Percentiles rank a stretch among this genome's conserved stretches.
Evolutionary conservation across 169 alveolate species (phyloP).

Genomic region (Amoebophrya sp.): DNA sequence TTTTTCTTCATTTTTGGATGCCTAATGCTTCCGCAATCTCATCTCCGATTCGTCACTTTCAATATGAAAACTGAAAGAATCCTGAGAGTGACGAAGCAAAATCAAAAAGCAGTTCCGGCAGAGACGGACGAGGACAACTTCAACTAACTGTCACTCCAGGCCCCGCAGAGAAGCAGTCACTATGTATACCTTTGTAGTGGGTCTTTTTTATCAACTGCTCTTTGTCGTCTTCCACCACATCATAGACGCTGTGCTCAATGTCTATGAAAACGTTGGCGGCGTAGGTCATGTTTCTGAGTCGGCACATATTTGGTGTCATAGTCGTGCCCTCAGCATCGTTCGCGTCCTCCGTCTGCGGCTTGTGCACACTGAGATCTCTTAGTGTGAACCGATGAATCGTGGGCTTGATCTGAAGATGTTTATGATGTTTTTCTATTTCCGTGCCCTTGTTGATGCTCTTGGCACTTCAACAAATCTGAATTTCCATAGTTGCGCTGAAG

Average conservation of each 20-base stretch:
- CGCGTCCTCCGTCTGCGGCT: conserved; percentile 79
- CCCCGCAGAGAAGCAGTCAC: not conserved
- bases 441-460: too few species aligned
- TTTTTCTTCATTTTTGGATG: too few species aligned
- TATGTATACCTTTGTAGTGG: conserved; percentile 50
- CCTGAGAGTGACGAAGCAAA: too few species aligned
- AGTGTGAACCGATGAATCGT: conserved; percentile 54
- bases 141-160: too few species aligned
- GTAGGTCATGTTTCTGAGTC: conserved; percentile 87
- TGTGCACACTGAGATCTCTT: conserved; percentile 76
- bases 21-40: too few species aligned
- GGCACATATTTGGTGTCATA: conserved; percentile 91
- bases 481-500: too few species aligned
- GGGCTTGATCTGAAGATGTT: conserved; percentile 21
- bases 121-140: too few species aligned
- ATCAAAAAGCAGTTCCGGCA: too few species aligned
- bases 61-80: too few species aligned
- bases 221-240: conserved; percentile 50
- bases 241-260: conserved; percentile 65
- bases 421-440: too few species aligned
- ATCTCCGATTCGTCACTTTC: too few species aligned
- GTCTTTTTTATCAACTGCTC: conserved; percentile 59
- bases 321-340: conserved; percentile 69
- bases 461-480: too few species aligned
- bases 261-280: conserved; percentile 63